Base-by-base conservation (phyloP, 345 rosid species). In the Arabis alpina region DNA sequence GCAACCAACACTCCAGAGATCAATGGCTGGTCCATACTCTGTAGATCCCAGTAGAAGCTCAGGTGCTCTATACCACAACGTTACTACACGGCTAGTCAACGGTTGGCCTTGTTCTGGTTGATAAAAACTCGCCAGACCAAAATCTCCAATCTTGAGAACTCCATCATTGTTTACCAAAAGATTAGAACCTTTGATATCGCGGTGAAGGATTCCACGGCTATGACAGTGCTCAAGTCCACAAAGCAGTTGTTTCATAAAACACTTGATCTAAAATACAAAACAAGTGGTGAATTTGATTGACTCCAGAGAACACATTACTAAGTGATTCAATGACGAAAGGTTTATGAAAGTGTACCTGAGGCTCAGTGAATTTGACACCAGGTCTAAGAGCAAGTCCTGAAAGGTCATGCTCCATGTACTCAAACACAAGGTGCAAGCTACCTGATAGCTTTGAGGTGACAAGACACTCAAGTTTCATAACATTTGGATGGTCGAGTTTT, bases 51-150 rank as follows among this genome's bases (percentile, higher is more conserved):
- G 92, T 80, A 94, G 70, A 73, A 92, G 93, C 93, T 94, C 98
- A 5, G 98, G 93, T 27, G 99, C 92, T 66, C 97, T 84, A 37
- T 94, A 92, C 99, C 99, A 90, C 45, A 92, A 83, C n/a, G 99
- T 92, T 57, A 87, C 99, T 1, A 94, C 99, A 53, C 97, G 93
- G 67, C 97, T 94, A 51, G 97, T 94, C 34, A 89, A 63, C 0
- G 88, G 86, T 54, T 83, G 96, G 30, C 62, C 77, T 55, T 80
- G 82, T 63, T 74, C 78, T 16, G 88, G 85, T 5, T 85, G 79
- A 28, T 72, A 91, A 65, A 83, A 78, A 4, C 80, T 90, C 3
- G 97, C 93, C 6, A 94, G 79, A 50, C 99, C 96, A 25, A 92
- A 92, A 75, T 94, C 99, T 39, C 89, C 99, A 52, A 94, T 83